Percentiles rank a stretch among this genome's conserved stretches.
Conservation (phyloP, 192 early-diverging fungal species). For the Chytriomyces sp. region DNA sequence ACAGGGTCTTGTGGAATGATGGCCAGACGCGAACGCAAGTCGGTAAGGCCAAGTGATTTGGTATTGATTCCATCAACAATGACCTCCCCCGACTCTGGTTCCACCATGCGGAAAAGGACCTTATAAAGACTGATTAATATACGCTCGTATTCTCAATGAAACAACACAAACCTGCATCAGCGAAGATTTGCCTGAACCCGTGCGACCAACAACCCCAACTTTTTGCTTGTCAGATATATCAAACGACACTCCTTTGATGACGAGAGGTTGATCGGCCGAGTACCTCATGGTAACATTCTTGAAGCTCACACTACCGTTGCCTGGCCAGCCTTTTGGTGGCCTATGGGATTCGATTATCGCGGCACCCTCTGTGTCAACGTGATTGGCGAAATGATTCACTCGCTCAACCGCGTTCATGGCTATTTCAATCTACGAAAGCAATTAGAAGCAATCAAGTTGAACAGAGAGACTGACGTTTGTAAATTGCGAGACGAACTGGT, state of each 20-base stretch:
- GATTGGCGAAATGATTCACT: conserved; percentile 43
- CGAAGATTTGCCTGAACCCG: conserved; percentile 35
- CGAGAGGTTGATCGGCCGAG: conserved; percentile 45
- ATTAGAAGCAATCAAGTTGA: conserved; percentile 1
- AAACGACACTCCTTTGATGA: conserved; percentile 45
- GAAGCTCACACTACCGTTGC: conserved; percentile 47
- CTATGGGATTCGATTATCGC: conserved; percentile 7
- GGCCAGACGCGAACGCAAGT: conserved; percentile 35
- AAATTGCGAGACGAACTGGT: conserved; percentile 77
- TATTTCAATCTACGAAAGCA: conserved; percentile 43
- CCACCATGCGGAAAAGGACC: conserved; percentile 38
- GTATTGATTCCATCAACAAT: conserved; percentile 47
- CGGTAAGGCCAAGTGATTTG: conserved; percentile 28
- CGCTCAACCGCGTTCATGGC: conserved; percentile 61
- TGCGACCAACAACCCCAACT: conserved; percentile 52
- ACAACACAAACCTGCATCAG: conserved; percentile 28
- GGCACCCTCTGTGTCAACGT: conserved; percentile 42
- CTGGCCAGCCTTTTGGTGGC: conserved; percentile 48
- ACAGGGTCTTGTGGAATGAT: conserved; percentile 54
- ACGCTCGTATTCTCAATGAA: no score
- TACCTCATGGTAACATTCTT: conserved; percentile 48
- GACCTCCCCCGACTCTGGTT: conserved; percentile 35
- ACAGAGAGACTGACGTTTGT: conserved; percentile 45
- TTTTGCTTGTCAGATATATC: conserved; percentile 40
- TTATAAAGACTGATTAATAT: conserved; percentile 6